Percentiles rank a stretch among this genome's conserved stretches.
Conservation (phyloP, 768 basidiomycete genomes). For the Lactifluus rugatus region DNA sequence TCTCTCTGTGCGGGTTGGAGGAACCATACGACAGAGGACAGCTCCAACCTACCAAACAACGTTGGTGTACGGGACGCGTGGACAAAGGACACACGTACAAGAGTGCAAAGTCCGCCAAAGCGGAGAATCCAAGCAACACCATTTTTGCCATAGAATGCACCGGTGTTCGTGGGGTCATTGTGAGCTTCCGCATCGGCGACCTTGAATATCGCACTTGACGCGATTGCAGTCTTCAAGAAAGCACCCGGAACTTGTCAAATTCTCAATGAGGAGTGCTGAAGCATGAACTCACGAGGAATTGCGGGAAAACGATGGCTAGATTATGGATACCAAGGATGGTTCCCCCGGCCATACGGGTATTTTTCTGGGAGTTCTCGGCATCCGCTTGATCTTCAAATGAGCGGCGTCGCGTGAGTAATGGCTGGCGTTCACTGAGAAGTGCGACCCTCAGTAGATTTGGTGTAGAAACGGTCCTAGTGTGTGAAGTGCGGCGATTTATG, state of each 20-base stretch:
- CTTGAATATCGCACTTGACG: slow-evolving; percentile 81
- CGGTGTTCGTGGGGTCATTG: slow-evolving; percentile 35
- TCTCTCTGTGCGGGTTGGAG: slow-evolving; percentile 85
- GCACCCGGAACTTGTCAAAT: background rate
- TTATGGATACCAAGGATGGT: slow-evolving; percentile 95
- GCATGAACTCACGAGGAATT: slow-evolving; percentile 65
- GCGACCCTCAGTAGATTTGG: slow-evolving; percentile 30
- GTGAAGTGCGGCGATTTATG: slow-evolving; percentile 33
- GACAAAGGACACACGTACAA: slow-evolving; percentile 31
- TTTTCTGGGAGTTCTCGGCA: slow-evolving; percentile 25
- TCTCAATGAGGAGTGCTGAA: background rate
- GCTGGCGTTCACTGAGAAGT: slow-evolving; percentile 39
- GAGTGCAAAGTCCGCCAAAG: slow-evolving; percentile 81
- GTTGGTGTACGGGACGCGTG: background rate
- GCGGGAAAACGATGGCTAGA: slow-evolving; percentile 89
- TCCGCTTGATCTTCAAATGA: slow-evolving; percentile 42
- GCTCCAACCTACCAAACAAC: slow-evolving; percentile 47
- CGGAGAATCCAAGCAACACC: slow-evolving; percentile 92
- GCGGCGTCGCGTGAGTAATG: slow-evolving; percentile 50
- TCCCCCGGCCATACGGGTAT: slow-evolving; percentile 63
- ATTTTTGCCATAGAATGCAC: slow-evolving; percentile 67
- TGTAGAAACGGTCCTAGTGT: slow-evolving; percentile 45
- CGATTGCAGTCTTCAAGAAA: slow-evolving; percentile 58
- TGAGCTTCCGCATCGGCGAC: slow-evolving; percentile 55
- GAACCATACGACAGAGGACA: slow-evolving; percentile 65